Percentiles rank a stretch among this genome's conserved stretches.
These are phyloP conservation scores for Peronosclerospora sorghi DNA, from an alignment of 352 stramenopile species.

Conservation along the genomic window DNA sequence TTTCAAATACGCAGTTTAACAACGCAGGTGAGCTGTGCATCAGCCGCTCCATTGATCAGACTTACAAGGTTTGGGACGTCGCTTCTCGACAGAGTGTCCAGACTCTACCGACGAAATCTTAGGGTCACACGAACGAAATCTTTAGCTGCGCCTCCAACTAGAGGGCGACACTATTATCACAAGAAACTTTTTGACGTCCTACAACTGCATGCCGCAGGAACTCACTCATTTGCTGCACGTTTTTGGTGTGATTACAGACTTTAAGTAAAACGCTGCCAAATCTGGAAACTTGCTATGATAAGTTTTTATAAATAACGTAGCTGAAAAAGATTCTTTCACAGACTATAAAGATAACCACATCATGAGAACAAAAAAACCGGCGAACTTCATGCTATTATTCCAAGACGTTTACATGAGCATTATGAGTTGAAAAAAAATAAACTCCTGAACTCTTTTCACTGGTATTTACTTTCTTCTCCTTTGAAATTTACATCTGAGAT, in stretches of 20 bases:
- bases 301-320: too few species aligned
- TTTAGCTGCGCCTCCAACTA: slow-evolving; percentile 96
- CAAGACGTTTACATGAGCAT: too few species aligned
- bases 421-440: too few species aligned
- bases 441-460: not conserved
- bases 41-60: slow-evolving; percentile 90
- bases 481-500: slow-evolving; percentile 31
- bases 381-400: not conserved
- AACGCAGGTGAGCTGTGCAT: slow-evolving; percentile 88
- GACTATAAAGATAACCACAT: too few species aligned
- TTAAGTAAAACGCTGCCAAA: slow-evolving; percentile 82
- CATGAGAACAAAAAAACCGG: too few species aligned
- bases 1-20: slow-evolving; percentile 92
- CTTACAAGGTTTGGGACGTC: slow-evolving; percentile 92
- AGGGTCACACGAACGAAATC: slow-evolving; percentile 95
- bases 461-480: not conserved
- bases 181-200: too few species aligned
- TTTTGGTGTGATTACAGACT: slow-evolving; percentile 23
- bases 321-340: too few species aligned
- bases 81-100: slow-evolving; percentile 85
- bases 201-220: too few species aligned
- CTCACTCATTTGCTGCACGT: slow-evolving; percentile 1
- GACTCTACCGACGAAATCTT: slow-evolving; percentile 91
- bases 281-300: slow-evolving; percentile 61
- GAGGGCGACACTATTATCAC: slow-evolving; percentile 95